Evolutionary conservation across 768 basidiomycete genomes (phyloP).

Genomic region (Filobasidium floriforme): DNA sequence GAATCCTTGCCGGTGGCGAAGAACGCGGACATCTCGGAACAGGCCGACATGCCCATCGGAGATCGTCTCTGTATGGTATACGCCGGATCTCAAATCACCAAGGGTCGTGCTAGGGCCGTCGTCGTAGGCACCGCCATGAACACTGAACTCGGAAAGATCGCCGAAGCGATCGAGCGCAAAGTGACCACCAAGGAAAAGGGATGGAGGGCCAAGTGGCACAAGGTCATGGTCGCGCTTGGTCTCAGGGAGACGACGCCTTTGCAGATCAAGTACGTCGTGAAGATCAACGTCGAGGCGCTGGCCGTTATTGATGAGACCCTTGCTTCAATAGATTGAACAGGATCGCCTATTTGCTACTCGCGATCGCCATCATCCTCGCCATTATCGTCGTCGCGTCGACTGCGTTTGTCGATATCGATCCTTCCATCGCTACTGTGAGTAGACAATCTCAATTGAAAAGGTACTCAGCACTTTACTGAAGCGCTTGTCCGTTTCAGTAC

Average conservation of each 20-base stretch:
- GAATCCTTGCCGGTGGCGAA: constrained; percentile 54
- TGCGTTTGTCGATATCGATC: constrained; percentile 33
- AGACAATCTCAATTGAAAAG: background rate
- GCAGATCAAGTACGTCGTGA: constrained; percentile 44
- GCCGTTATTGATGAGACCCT: background rate
- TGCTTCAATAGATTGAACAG: constrained; percentile 34
- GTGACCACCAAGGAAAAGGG: constrained; percentile 20
- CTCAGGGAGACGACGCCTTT: constrained; percentile 48
- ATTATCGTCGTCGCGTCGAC: constrained; percentile 47
- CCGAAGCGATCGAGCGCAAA: constrained; percentile 25
- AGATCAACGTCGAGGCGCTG: background rate
- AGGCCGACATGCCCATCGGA: constrained; percentile 14
- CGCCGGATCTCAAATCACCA: constrained; percentile 48
- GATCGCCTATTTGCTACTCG: constrained; percentile 44
- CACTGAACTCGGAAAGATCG: constrained; percentile 50
- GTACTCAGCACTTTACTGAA: background rate
- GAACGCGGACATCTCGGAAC: constrained; percentile 28
- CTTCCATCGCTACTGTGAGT: constrained; percentile 20
- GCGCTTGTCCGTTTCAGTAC: constrained; percentile 29
- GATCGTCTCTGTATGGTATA: constrained; percentile 42
- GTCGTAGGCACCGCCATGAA: constrained; percentile 53
- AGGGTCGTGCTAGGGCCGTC: constrained; percentile 53
- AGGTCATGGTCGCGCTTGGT: constrained; percentile 35
- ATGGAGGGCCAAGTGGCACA: constrained; percentile 21
- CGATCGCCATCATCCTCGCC: constrained; percentile 40